phyloP scores from a whole-genome alignment of 805 yeast species.

The Cyberlindnera xylosilytica region DNA sequence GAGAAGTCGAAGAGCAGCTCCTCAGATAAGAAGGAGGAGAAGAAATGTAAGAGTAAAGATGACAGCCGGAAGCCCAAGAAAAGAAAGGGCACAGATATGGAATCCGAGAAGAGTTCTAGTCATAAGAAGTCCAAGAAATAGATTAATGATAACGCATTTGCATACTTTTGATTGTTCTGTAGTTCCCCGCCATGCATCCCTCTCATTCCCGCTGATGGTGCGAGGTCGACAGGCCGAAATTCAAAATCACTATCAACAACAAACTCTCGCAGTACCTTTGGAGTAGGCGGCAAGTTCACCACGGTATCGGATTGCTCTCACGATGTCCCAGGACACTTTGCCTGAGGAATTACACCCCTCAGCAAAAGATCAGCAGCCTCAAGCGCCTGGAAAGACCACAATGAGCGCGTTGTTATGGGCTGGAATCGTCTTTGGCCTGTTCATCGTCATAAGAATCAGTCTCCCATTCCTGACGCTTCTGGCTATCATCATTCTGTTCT shows the following conservation, averaged over 20 bases:
- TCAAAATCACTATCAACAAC: no score
- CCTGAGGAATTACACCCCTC: no score
- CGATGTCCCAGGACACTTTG: no score
- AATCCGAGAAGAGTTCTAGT: background rate
- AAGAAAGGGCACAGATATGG: background rate
- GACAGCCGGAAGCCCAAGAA: conserved; percentile 6
- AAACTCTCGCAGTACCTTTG: no score
- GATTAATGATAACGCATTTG: conserved; percentile 1
- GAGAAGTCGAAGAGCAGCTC: no score
- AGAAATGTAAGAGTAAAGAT: conserved; percentile 28
- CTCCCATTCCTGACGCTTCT: conserved; percentile 8
- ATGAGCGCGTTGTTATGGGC: background rate
- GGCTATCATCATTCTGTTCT: conserved; percentile 2
- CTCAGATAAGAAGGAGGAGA: conserved; percentile 32
- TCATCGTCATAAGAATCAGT: conserved; percentile 8
- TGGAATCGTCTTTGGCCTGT: conserved; percentile 7
- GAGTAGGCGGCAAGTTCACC: no score
- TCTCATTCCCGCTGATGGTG: no score
- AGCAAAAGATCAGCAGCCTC: no score
- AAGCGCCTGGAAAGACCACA: background rate
- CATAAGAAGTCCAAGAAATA: conserved; percentile 8
- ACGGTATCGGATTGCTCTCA: no score
- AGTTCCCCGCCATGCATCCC: no score
- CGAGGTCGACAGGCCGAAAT: no score
- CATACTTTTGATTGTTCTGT: no score